Evolutionary conservation across 345 rosid species (phyloP), one percentile per base, ranked within the genome.

Genomic region (Salix exigua): DNA sequence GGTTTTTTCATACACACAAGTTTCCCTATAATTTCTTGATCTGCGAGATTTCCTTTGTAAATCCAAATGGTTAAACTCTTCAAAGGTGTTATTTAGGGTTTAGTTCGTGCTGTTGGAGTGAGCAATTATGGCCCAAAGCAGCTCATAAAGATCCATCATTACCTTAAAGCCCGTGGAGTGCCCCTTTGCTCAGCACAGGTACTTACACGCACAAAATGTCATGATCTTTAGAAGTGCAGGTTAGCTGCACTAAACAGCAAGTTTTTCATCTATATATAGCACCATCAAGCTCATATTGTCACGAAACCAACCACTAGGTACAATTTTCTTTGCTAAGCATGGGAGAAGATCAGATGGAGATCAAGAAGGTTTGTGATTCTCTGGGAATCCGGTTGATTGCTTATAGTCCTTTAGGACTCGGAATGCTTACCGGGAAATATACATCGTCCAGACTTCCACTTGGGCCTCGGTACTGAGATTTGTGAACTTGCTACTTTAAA

Each of bases 111-210:
- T 0, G 94, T 95, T 69, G 97, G 97, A 81, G 97, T 95, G 55
- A 95, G 97, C 90, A 95, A 95, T 79, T 93, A 90, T 28, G 97
- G 97, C 78, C 97, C 99, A 46, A 86, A 87, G 77, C 97, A 93
- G 85, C 93, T 91, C 8, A 72, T 89, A 14, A 95, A 88, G 88
- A 83, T 95, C 50, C 88, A 93, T 72, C 90, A 88, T 77, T 91
- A 95, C 85, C 96, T 95, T 31, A 88, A 84, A 84, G 87, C 83
- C 30, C 72, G 96, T 77, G 97, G 99, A 25, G 91, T 95, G 70
- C 96, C 99, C 16, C 87, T 95, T 48, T 83, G 89, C 75, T 90
- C 97, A 16, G 97, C 97, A 70, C 99, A 95, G 90, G 93, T 88
- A 81, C 51, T 10, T 73, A n/a, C 37, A 35, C 9, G 23, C 17